These are phyloP conservation scores for Gloeopeniophorella convolvens DNA, from an alignment of 768 basidiomycete genomes.

Conservation along the genomic window DNA sequence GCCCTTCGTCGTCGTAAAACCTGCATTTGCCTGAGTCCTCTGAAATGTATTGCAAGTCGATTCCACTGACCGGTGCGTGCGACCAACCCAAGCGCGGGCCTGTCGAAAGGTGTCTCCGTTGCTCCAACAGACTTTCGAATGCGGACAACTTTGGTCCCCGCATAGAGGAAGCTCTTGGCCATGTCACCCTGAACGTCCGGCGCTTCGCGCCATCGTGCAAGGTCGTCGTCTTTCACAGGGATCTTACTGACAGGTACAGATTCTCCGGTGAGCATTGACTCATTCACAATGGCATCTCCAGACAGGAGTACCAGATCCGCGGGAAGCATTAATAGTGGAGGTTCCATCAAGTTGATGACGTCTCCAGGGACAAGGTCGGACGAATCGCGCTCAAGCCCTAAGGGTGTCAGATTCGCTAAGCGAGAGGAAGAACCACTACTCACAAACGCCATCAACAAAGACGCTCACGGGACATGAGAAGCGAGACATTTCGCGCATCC, in stretches of 20 bases:
- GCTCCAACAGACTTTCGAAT: constrained; percentile 57
- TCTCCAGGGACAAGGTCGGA: constrained; percentile 85
- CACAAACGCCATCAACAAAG: constrained; percentile 57
- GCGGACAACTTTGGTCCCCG: constrained; percentile 87
- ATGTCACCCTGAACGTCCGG: constrained; percentile 55
- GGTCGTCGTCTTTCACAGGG: constrained; percentile 73
- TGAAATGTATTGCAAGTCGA: background rate
- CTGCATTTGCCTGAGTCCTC: constrained; percentile 30
- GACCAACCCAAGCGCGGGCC: constrained; percentile 74
- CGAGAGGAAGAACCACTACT: background rate
- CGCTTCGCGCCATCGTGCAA: constrained; percentile 61
- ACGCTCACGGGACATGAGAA: constrained; percentile 75
- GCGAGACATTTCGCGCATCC: constrained; percentile 96
- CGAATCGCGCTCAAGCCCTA: constrained; percentile 72
- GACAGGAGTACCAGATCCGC: constrained; percentile 89
- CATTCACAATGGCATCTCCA: constrained; percentile 96
- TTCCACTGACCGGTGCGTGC: constrained; percentile 66
- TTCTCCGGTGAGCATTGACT: constrained; percentile 99
- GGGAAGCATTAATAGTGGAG: constrained; percentile 68
- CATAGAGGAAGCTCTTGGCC: constrained; percentile 79
- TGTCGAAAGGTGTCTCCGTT: constrained; percentile 41
- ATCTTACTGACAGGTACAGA: constrained; percentile 94
- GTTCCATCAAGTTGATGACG: constrained; percentile 79
- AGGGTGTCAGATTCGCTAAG: background rate
- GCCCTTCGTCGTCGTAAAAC: constrained; percentile 97